Evolutionary conservation across 352 stramenopile genomes (phyloP).

Genomic region (Phytophthora lateralis): DNA sequence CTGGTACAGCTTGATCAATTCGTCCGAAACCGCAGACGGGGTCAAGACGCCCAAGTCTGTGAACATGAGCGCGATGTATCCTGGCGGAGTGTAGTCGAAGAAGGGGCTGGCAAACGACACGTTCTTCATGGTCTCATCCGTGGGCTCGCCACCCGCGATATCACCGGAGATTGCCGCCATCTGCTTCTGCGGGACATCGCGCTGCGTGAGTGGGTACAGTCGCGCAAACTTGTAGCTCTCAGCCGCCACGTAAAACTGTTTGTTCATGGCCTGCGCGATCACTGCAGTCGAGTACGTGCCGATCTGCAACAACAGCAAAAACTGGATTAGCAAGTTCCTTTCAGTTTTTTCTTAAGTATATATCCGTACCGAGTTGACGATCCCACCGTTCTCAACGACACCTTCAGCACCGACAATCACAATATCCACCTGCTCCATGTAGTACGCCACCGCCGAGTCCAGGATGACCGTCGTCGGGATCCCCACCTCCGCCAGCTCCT

Average conservation of each 20-base stretch:
- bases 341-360: not conserved
- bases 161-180: conserved; percentile 49
- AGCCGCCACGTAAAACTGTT: conserved; percentile 98
- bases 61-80: conserved; percentile 98
- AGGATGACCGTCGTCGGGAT: conserved; percentile 96
- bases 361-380: conserved; percentile 94
- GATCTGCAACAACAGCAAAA: conserved; percentile 53
- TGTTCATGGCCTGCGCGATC: conserved; percentile 94
- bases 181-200: conserved; percentile 90
- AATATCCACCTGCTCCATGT: conserved; percentile 97
- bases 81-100: conserved; percentile 97
- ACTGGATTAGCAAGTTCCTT: not conserved
- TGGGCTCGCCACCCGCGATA: conserved; percentile 31
- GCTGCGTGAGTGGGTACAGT: conserved; percentile 97
- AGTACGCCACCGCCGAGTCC: conserved; percentile 95
- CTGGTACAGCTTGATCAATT: conserved; percentile 98
- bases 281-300: conserved; percentile 96
- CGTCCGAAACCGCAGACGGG: conserved; percentile 97
- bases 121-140: conserved; percentile 45
- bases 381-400: conserved; percentile 97
- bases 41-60: conserved; percentile 98
- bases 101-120: conserved; percentile 90
- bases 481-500: conserved; percentile 80
- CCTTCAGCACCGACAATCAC: conserved; percentile 96
- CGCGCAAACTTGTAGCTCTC: conserved; percentile 99